Base-by-base conservation (phyloP, 2,329 filamentous ascomycete species). In the Dryadomyces quercivorus region DNA sequence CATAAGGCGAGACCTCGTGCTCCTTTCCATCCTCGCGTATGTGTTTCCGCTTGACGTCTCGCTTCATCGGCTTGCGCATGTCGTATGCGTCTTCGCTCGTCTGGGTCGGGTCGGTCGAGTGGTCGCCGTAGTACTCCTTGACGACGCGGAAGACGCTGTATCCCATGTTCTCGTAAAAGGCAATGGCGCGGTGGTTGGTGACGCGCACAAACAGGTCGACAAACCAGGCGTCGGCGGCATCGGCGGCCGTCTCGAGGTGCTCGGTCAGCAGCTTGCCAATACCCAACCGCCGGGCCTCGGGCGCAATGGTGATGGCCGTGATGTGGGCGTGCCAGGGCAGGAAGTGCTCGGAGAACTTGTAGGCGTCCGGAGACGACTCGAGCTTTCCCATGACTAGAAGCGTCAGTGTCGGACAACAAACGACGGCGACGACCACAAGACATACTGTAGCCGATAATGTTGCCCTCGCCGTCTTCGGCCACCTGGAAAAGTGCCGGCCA, bases 271-370 rank as follows among this genome's bases (percentile, higher is more conserved):
- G 84, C 57, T 86, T 88, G 51, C 92, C 93, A 62, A 96, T 86
- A 16, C 93, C 92, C 16, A 93, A 78, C 46, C 93, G 81, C 31
- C 93, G 84, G 51, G 89, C 89, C 55, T 85, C 82, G 0, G 93
- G 93, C 0, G 92, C 85, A 20, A 98, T 88, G 0, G 93, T 97
- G 52, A 98, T 76, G 40, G 92, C 93, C 5, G 93, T 98, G 66
- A 98, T 95, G 70, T 98, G 93, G 20, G 90, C 92, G 72, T 98
- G 93, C 88, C 90, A 97, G n/a, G 92, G 92, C n/a, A 95, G 85
- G 72, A 94, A 95, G 72, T 96, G 90, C 63, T 85, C 78, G 51
- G 88, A 93, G 63, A 82, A 82, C 57, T 81, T 77, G 67, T 86
- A 80, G 53, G 83, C 82, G 47, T 87, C 75, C 16, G 87, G 85